Conservation (phyloP, 305 asterid genomes). For the Plantago coronopus region DNA sequence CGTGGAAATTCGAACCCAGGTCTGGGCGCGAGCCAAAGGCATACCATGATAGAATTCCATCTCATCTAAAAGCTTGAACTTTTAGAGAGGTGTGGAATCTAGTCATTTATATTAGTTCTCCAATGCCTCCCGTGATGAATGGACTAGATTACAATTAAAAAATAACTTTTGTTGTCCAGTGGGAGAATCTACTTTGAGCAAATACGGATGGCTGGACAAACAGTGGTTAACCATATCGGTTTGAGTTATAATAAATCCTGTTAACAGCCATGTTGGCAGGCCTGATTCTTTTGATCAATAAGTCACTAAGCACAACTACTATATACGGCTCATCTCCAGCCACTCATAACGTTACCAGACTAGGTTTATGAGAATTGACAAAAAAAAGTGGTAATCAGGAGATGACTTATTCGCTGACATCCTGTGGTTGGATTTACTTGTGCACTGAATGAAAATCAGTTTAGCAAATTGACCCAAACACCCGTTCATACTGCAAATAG, state of each 20-base stretch:
- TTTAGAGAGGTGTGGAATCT: too few relatives aligned
- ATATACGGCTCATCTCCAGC: conserved; percentile 22
- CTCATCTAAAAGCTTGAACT: too few relatives aligned
- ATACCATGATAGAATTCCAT: too few relatives aligned
- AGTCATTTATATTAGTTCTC: too few relatives aligned
- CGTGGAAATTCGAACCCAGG: too few relatives aligned
- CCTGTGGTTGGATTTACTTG: conserved; percentile 11
- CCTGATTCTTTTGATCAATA: neutral
- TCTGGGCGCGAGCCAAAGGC: too few relatives aligned
- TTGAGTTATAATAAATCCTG: neutral
- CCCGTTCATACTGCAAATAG: neutral
- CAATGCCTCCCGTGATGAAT: conserved; percentile 14
- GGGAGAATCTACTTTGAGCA: conserved; percentile 5
- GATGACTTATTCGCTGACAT: conserved; percentile 19
- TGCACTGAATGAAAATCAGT: conserved; percentile 13
- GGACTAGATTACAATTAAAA: neutral
- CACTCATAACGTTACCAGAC: conserved; percentile 24
- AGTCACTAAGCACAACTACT: neutral
- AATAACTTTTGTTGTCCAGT: conserved; percentile 8
- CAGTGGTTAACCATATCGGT: neutral
- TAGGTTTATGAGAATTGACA: conserved; percentile 5
- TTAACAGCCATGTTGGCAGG: conserved; percentile 5
- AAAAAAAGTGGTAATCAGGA: neutral
- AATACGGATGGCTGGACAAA: conserved; percentile 1
- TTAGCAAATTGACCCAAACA: neutral